Evolutionary conservation across 75 land plant genomes (phyloP).

Genomic region (Picea glauca): DNA sequence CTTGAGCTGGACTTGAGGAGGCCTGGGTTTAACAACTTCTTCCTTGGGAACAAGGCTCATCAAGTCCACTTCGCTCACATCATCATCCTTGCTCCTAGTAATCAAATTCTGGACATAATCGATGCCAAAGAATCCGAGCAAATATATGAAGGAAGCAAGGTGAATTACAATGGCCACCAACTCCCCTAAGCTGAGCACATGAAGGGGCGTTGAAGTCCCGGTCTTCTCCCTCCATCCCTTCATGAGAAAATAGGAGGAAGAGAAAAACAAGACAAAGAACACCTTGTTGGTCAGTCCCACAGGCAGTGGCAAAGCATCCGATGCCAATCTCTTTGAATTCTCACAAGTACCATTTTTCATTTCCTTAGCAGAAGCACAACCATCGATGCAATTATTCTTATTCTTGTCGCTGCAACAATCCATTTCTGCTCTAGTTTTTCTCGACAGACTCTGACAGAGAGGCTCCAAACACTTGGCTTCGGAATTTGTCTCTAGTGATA

Average conservation of each 20-base stretch:
- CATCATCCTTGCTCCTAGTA: constrained; percentile 6
- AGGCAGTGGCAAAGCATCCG: constrained; percentile 50
- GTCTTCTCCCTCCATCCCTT: no score
- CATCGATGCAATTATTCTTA: no score
- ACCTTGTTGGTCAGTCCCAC: constrained; percentile 62
- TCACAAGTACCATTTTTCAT: no score
- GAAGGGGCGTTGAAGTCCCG: constrained; percentile 62
- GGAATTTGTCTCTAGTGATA: no score
- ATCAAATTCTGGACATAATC: constrained; percentile 59
- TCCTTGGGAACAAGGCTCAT: neutral
- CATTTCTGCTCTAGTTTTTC: no score
- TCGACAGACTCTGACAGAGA: no score
- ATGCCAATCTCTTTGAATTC: no score
- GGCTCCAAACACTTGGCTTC: no score
- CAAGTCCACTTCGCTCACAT: neutral
- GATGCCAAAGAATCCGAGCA: constrained; percentile 84
- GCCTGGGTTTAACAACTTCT: neutral
- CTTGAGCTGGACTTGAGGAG: constrained; percentile 14
- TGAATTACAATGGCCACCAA: constrained; percentile 51
- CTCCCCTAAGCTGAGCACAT: constrained; percentile 55
- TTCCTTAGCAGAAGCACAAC: no score
- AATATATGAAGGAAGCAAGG: constrained; percentile 70
- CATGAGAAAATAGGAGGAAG: constrained; percentile 55
- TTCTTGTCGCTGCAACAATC: no score
- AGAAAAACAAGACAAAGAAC: constrained; percentile 62